Conservation (phyloP, 495 filamentous ascomycete genomes). For the Podospora tetraspora region DNA sequence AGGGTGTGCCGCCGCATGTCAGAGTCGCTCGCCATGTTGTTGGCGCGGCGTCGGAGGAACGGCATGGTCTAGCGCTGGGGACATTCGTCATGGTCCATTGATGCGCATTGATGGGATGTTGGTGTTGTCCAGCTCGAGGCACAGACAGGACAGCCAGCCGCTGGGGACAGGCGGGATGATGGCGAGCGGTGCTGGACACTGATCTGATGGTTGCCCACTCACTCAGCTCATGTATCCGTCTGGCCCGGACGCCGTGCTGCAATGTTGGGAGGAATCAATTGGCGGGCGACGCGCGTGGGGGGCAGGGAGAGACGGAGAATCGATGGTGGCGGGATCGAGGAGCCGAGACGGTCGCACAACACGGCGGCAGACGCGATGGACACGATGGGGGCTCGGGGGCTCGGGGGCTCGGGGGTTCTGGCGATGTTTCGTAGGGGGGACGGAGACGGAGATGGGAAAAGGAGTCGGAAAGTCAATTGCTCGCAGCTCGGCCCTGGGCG, state of each 20-base stretch:
- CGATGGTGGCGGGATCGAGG: background rate
- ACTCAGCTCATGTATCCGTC: background rate
- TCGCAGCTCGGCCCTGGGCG: background rate
- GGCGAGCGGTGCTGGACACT: background rate
- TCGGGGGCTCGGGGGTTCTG: no score
- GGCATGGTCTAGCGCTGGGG: slow-evolving; percentile 38
- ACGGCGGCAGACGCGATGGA: slow-evolving; percentile 1
- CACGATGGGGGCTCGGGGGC: background rate
- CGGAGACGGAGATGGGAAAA: background rate
- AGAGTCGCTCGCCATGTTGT: slow-evolving; percentile 44
- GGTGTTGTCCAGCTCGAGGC: no score
- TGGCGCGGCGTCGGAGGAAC: slow-evolving; percentile 47
- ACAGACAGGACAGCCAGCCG: background rate
- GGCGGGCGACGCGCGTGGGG: background rate
- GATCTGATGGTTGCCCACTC: background rate
- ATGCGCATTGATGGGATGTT: slow-evolving; percentile 25
- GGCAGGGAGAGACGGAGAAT: slow-evolving; percentile 5
- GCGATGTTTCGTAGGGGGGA: background rate
- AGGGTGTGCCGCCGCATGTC: slow-evolving; percentile 46
- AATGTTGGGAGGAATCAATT: background rate
- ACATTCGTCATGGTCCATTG: slow-evolving; percentile 40
- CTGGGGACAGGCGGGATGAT: background rate
- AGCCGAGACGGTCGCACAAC: background rate
- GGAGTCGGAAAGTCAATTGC: background rate
- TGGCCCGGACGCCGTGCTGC: background rate